Base-by-base conservation (phyloP, 1,139 yeast species). In the Fermentozyma sake region DNA sequence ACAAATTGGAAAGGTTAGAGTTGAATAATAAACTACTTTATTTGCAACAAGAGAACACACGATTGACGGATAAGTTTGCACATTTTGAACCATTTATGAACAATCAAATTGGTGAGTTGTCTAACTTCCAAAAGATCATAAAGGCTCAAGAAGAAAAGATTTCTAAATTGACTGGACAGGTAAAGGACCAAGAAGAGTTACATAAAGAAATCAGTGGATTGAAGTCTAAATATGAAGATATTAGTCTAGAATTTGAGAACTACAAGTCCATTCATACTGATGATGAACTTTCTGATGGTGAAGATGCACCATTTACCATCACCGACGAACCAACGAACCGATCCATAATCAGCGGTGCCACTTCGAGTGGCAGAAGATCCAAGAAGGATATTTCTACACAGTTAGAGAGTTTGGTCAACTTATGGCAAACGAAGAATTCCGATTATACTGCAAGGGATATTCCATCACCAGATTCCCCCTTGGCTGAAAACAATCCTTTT, bases 41-140 rank as follows among this genome's bases (percentile, higher is more conserved):
- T 33, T 50, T 75, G 30, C 65, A 62, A 27, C 58, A 67, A 28
- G 78, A 78, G 35, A 74, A 75, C 36, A 32, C 51, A 3, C 41
- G 42, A 5, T 49, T 76, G 35, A 57, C 52, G 20, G 56, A 58
- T 9, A 69, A 69, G 38, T 37, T 72, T 12, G 48, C 38, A 1
- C 67, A 68, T 22, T 65, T 76, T 34, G 78, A 77, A 42, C 70
- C 76, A 3, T 59, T 77, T 29, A 68, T 79, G 60, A 61, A 71
- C 31, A 62, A 71, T 24, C 79, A 76, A 41, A 59, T 79, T 32
- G 56, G 72, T 3, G 75, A 76, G 32, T 57, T 79, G 24, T 58
- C 68, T 6, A 63, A 64, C 17, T 55, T 81, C 46, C 81, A 79
- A 46, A 58, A 61, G 22, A 49, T 81, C 14, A 66, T 81, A 22